phyloP scores from a whole-genome alignment of 2,329 filamentous ascomycete genomes.

The Cryphonectria radicalis region DNA sequence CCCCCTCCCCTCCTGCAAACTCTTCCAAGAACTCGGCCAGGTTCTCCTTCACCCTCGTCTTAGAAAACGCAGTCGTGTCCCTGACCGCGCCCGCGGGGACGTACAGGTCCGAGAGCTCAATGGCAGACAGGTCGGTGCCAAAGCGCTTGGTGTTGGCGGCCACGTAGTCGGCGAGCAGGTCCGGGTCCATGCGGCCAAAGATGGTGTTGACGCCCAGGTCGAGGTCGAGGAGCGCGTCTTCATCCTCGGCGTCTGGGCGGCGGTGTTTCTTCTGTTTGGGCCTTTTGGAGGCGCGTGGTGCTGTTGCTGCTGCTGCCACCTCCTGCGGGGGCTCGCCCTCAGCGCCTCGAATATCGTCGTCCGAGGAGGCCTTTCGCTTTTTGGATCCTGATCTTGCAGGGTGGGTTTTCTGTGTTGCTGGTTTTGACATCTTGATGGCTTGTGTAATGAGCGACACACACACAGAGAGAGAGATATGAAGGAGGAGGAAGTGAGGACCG shows the following conservation, averaged over 20 bases:
- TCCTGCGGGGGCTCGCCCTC: slow-evolving; percentile 44
- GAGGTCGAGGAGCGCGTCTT: slow-evolving; percentile 64
- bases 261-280: slow-evolving; percentile 45
- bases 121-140: slow-evolving; percentile 76
- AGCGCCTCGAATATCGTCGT: no score
- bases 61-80: slow-evolving; percentile 77
- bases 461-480: neutral
- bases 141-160: slow-evolving; percentile 79
- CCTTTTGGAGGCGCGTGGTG: slow-evolving; percentile 41
- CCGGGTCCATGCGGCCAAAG: slow-evolving; percentile 81
- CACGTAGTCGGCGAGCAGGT: slow-evolving; percentile 83
- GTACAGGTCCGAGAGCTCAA: slow-evolving; percentile 83
- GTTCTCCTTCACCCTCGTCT: slow-evolving; percentile 69
- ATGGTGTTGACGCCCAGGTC: slow-evolving; percentile 79
- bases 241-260: slow-evolving; percentile 48
- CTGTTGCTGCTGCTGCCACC: slow-evolving; percentile 26
- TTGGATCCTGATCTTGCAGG: slow-evolving; percentile 43
- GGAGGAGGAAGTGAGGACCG: neutral
- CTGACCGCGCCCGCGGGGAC: slow-evolving; percentile 76
- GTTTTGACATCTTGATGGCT: slow-evolving; percentile 13
- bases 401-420: slow-evolving; percentile 15
- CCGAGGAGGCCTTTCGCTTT: slow-evolving; percentile 52
- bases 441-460: neutral
- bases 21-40: slow-evolving; percentile 79
- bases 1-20: slow-evolving; percentile 47